Base-by-base conservation (phyloP, 2,329 filamentous ascomycete genomes). In the Verticillium klebahnii region DNA sequence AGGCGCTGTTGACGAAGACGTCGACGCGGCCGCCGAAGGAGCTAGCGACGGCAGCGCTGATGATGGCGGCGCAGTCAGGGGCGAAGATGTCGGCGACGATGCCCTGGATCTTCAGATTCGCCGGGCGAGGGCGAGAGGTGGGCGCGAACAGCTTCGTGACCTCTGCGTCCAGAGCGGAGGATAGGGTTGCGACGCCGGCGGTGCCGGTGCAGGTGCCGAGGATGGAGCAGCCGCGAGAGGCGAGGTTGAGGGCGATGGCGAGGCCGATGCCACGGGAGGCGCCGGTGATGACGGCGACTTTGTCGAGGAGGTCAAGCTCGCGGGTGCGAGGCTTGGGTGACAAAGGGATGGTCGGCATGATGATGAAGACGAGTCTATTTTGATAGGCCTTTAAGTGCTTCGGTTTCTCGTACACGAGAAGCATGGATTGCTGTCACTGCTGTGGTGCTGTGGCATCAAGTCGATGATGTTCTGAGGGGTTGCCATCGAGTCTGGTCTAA, bases 261-360 rank as follows among this genome's bases (percentile, higher is more conserved):
- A 68, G 67, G 0, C 71, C 70, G 12, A 73, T 72, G 1, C 70
- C 70, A 32, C 86, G 85, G 60, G 86, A 85, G 56, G 83, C 77
- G 40, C 84, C 88, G 12, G 87, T 90, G 72, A 89, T 79, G 66
- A 90, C 79, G 62, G 86, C 80, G 15, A 83, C 78, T 70, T 82
- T 83, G 66, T 78, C 79, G 36, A 75, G 72, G 57, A 83, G 57
- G 36, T 58, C 57, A 4, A 58, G 37, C 11, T 58, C 57, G 12
- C 57, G 23, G 8, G 19, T 15, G 25, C 57, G 57, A 34, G 57
- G 25, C 17, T 36, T 39, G 31, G 37, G 19, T 8, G 45, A 19
- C 2, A 52, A 19, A 19, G 45, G 45, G 8, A 52, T 52, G 3
- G 45, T 52, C 9, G 45, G 12, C 45, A 29, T 52, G 19, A 19